Evolutionary conservation across 805 yeast genomes (phyloP), one percentile per base, ranked within the genome.

Genomic region (Candida sonorensis): DNA sequence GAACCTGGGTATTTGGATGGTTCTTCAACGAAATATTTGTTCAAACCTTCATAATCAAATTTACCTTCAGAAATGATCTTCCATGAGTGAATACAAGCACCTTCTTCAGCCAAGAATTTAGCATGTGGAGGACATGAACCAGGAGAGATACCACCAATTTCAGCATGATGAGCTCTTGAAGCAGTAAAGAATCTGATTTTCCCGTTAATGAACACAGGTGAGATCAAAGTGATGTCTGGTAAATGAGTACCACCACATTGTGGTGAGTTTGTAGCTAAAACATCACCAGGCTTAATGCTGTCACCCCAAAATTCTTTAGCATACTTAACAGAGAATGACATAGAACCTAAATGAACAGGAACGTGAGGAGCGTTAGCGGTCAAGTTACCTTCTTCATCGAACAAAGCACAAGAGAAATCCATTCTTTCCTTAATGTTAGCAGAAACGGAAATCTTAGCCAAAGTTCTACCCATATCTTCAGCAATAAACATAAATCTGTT

Each of bases 141-240:
- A 7, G 78, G 75, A 29, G 73, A 61, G 30, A 73, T 64, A n/a
- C 77, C 73, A 25, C 80, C 80, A 44, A 74, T 73, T 41, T 74
- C 80, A 16, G 79, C 72, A 51, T 74, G 81, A 50, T 74, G 80
- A 4, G 77, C 79, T 38, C 80, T 57, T 2, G 77, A 64, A 4
- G 79, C 80, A 13, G 69, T 68, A 55, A 71, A 70, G 43, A 72
- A 73, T 19, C 64, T 58, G 11, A 70, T 64, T 23, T 61, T 51
- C 19, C 62, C 64, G 14, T 69, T 62, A 35, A 61, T 51, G 40
- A 69, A 63, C 2, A 73, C 77, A 1, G 81, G 81, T 1, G 79
- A 67, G 16, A 74, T 68, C 21, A 74, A 67, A 1, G 80, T 74
- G 37, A 74, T 66, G 48, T 67, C 73, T 15, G 72, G 73, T 23